These are phyloP conservation scores for Candida cerambycidarum DNA, from an alignment of 805 yeast genomes.

Conservation along the genomic window DNA sequence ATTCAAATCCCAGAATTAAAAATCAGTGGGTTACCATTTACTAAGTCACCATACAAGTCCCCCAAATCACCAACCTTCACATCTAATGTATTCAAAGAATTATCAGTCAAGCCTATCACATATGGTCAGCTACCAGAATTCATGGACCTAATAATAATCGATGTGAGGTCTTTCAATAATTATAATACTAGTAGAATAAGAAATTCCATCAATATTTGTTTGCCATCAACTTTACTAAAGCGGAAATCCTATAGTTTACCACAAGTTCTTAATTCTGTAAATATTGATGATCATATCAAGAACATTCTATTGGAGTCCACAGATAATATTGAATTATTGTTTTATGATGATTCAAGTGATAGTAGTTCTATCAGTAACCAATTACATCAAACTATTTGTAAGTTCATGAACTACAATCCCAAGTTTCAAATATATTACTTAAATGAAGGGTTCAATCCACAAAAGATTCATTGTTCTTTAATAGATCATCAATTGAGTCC, in stretches of 20 bases:
- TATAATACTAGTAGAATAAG: conserved; percentile 30
- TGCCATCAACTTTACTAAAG: conserved; percentile 46
- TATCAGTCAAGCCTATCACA: background rate
- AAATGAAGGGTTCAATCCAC: conserved; percentile 10
- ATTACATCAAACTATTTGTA: conserved; percentile 34
- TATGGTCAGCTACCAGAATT: background rate
- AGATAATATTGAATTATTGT: conserved; percentile 25
- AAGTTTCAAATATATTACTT: conserved; percentile 11
- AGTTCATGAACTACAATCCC: conserved; percentile 23
- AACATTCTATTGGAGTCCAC: conserved; percentile 17
- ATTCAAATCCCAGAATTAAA: conserved; percentile 7
- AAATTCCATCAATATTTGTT: conserved; percentile 37
- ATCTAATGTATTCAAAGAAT: conserved; percentile 1
- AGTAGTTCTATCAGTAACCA: conserved; percentile 21
- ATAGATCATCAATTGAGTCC: conserved; percentile 12
- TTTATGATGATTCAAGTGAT: conserved; percentile 35
- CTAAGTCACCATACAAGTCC: background rate
- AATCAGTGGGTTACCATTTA: background rate
- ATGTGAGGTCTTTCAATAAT: conserved; percentile 40
- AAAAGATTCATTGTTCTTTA: conserved; percentile 2
- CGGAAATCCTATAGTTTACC: conserved; percentile 33
- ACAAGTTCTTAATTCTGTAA: conserved; percentile 33
- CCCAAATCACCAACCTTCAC: conserved; percentile 9
- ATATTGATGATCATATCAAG: conserved; percentile 22
- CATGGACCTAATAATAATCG: conserved; percentile 25